Percentiles rank a stretch among this genome's conserved stretches.
Evolutionary conservation across 2,329 filamentous ascomycete species (phyloP).

Genomic region (Ceratocystis destructans): DNA sequence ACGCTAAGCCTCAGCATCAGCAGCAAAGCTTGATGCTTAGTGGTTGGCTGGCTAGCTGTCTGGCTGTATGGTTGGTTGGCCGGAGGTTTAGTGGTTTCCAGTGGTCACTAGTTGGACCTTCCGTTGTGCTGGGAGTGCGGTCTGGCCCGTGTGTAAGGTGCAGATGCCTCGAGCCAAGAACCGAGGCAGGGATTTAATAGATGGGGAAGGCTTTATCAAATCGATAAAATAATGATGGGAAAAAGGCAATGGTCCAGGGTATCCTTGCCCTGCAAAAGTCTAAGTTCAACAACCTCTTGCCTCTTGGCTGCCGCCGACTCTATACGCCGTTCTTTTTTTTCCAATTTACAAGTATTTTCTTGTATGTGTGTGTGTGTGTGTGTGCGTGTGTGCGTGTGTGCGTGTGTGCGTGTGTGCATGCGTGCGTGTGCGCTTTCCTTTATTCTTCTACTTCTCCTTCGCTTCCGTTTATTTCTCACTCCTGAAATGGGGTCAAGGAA

Average conservation of each 20-base stretch:
- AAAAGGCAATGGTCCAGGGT: not conserved
- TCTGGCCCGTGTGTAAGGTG: slow-evolving; percentile 4
- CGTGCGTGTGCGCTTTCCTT: not conserved
- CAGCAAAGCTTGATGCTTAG: not conserved
- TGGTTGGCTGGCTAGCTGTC: not conserved
- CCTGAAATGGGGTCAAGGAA: too few relatives aligned
- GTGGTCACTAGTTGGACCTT: not conserved
- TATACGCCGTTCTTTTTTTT: not conserved
- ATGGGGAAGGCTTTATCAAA: not conserved
- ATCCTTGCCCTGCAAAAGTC: not conserved
- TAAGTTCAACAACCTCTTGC: not conserved
- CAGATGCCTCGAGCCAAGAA: not conserved
- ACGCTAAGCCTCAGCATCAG: slow-evolving; percentile 3
- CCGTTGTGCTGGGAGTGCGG: slow-evolving; percentile 4
- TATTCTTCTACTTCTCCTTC: too few relatives aligned
- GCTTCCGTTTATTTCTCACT: too few relatives aligned
- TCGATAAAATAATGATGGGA: not conserved
- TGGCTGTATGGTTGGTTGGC: too few relatives aligned
- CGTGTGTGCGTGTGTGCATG: not conserved
- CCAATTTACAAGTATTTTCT: not conserved
- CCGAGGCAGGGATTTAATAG: slow-evolving; percentile 3
- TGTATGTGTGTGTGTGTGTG: not conserved
- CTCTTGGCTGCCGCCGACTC: not conserved
- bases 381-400: not conserved
- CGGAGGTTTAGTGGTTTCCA: too few relatives aligned